Evolutionary conservation across 2,329 filamentous ascomycete genomes (phyloP).

Genomic region (Fusarium annulatum): DNA sequence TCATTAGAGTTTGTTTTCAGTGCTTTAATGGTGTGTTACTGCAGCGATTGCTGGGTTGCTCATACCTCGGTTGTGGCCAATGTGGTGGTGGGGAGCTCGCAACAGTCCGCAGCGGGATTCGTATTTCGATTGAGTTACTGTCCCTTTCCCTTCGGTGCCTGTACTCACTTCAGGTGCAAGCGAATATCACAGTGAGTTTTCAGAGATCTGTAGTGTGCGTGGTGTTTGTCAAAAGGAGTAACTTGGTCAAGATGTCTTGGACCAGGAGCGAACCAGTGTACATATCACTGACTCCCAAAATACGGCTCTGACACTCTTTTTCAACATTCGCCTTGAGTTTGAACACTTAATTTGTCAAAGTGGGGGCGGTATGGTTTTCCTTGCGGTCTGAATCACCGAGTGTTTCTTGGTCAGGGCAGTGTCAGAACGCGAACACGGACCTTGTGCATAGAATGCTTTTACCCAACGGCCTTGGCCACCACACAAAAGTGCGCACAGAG

Average conservation of each 20-base stretch:
- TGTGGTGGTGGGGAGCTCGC: neutral
- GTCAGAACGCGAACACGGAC: neutral
- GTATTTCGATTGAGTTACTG: no score
- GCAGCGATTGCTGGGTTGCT: accelerated
- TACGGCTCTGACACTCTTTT: accelerated
- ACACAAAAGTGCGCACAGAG: neutral
- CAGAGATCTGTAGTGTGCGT: neutral
- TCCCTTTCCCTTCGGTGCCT: accelerated
- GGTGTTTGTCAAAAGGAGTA: neutral
- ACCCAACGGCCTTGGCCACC: no score
- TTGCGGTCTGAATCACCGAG: neutral
- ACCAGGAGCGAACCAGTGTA: accelerated
- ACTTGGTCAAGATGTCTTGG: neutral
- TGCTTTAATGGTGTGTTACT: accelerated
- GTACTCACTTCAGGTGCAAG: accelerated
- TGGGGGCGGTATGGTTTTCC: neutral
- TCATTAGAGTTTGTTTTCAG: accelerated
- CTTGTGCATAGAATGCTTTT: neutral
- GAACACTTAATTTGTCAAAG: neutral
- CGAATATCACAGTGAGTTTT: no score
- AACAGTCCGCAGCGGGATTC: accelerated
- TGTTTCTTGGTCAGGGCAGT: neutral
- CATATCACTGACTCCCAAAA: accelerated
- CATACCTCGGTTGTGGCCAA: accelerated
- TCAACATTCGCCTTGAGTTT: accelerated